phyloP scores from a whole-genome alignment of 768 basidiomycete species.

The Antrodiella citrinella region DNA sequence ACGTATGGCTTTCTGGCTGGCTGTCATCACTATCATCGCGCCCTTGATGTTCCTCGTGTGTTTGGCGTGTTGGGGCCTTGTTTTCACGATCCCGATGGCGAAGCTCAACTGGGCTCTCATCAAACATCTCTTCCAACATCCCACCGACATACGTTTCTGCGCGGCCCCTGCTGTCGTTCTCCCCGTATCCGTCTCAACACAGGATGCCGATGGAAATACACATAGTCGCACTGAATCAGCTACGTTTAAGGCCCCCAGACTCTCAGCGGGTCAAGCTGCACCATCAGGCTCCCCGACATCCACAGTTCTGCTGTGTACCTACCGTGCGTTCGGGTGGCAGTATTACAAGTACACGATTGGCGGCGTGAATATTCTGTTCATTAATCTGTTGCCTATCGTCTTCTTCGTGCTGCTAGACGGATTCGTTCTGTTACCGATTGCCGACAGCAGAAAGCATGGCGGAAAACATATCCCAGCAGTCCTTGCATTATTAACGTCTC shows the following conservation, averaged over 20 bases:
- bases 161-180: slow-evolving; percentile 73
- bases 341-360: slow-evolving; percentile 99
- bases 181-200: slow-evolving; percentile 22
- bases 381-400: slow-evolving; percentile 89
- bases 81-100: slow-evolving; percentile 97
- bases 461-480: slow-evolving; percentile 55
- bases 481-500: slow-evolving; percentile 62
- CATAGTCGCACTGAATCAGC: slow-evolving; percentile 32
- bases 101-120: slow-evolving; percentile 94
- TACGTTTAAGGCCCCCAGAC: slow-evolving; percentile 62
- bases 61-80: slow-evolving; percentile 87
- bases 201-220: slow-evolving; percentile 13
- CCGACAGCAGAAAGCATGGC: slow-evolving; percentile 48
- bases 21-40: slow-evolving; percentile 69
- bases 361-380: slow-evolving; percentile 96
- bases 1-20: slow-evolving; percentile 73
- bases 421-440: slow-evolving; percentile 66
- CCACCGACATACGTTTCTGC: slow-evolving; percentile 86
- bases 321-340: slow-evolving; percentile 80
- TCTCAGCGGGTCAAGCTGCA: slow-evolving; percentile 83
- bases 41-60: slow-evolving; percentile 87
- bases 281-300: slow-evolving; percentile 77
- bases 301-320: slow-evolving; percentile 91
- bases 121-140: slow-evolving; percentile 69
- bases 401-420: slow-evolving; percentile 96